Conservation (phyloP, 2,329 filamentous ascomycete species). For the Trichoderma sp. region DNA sequence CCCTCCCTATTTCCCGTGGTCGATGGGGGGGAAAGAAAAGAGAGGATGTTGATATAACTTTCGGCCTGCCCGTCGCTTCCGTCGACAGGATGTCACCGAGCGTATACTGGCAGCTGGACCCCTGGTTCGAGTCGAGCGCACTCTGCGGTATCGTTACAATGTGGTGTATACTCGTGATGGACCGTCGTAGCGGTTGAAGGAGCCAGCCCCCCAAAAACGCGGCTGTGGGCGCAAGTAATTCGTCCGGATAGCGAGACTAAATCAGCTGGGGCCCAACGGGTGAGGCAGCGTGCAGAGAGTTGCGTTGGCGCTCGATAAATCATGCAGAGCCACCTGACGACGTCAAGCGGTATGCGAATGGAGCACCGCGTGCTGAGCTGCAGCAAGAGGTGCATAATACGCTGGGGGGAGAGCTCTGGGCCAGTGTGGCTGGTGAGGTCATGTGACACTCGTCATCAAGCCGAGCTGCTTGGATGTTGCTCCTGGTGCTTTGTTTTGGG, state of each 20-base stretch:
- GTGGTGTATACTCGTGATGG: conserved; percentile 2
- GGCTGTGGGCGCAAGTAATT: conserved; percentile 14
- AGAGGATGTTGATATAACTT: not conserved
- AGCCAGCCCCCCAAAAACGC: conserved; percentile 29
- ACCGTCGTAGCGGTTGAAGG: conserved; percentile 25
- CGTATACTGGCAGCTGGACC: not conserved
- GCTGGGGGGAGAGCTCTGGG: not conserved
- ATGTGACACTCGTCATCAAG: conserved; percentile 28
- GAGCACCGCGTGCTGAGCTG: conserved; percentile 24
- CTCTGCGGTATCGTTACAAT: not conserved
- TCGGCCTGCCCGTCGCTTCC: not conserved
- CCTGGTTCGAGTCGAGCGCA: not conserved
- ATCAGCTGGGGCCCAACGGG: conserved; percentile 18
- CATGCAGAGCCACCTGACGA: conserved; percentile 27
- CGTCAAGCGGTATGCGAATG: conserved; percentile 27
- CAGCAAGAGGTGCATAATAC: conserved; percentile 21
- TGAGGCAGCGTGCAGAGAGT: conserved; percentile 21
- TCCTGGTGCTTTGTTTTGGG: not conserved
- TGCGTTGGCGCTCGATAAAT: conserved; percentile 24
- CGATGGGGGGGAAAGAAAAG: not conserved
- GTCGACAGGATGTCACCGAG: not conserved
- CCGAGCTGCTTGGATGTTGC: not conserved
- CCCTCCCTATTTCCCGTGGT: conserved; percentile 4
- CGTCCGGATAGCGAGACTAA: not conserved
- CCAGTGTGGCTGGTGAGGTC: conserved; percentile 36